A percentile compares a stretch with the other conserved stretches of the same genome.
Evolutionary conservation across 129 eudicot species (phyloP).

Genomic region (Calendula officinalis): DNA sequence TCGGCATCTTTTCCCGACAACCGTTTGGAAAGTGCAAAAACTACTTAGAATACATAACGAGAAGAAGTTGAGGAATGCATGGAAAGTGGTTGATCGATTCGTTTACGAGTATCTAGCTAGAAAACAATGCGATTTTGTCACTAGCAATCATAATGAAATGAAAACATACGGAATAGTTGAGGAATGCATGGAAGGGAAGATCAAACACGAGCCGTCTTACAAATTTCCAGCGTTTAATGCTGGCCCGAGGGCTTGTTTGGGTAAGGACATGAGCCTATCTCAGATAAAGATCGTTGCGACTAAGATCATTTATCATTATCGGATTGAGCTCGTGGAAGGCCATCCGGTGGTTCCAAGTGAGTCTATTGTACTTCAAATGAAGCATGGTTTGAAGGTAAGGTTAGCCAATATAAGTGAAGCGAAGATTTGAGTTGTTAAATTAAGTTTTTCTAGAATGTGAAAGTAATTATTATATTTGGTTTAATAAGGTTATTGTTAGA

Average conservation of each 20-base stretch:
- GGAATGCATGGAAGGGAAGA: slow-evolving; percentile 16
- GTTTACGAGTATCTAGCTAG: slow-evolving; percentile 8
- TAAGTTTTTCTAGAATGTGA: no score
- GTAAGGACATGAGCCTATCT: slow-evolving; percentile 19
- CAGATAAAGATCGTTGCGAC: slow-evolving; percentile 16
- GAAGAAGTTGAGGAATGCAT: slow-evolving; percentile 32
- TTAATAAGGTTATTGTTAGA: no score
- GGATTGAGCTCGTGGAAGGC: slow-evolving; percentile 3
- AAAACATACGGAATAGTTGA: no score
- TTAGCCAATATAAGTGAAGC: neutral
- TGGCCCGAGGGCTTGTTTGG: slow-evolving; percentile 21
- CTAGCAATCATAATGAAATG: neutral
- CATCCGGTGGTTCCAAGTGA: neutral
- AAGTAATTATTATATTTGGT: no score
- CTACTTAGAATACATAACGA: slow-evolving; percentile 46
- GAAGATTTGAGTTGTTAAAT: neutral
- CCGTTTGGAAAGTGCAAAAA: slow-evolving; percentile 40
- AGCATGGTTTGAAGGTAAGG: slow-evolving; percentile 13
- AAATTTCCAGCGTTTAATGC: slow-evolving; percentile 47
- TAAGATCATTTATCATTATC: slow-evolving; percentile 5
- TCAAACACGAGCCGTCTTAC: slow-evolving; percentile 49
- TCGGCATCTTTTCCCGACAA: slow-evolving; percentile 46
- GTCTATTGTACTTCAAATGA: slow-evolving; percentile 14
- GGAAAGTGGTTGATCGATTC: slow-evolving; percentile 25
- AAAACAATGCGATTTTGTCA: neutral